Evolutionary conservation across 768 basidiomycete species (phyloP).

Genomic region (Atractiella rhizophila): DNA sequence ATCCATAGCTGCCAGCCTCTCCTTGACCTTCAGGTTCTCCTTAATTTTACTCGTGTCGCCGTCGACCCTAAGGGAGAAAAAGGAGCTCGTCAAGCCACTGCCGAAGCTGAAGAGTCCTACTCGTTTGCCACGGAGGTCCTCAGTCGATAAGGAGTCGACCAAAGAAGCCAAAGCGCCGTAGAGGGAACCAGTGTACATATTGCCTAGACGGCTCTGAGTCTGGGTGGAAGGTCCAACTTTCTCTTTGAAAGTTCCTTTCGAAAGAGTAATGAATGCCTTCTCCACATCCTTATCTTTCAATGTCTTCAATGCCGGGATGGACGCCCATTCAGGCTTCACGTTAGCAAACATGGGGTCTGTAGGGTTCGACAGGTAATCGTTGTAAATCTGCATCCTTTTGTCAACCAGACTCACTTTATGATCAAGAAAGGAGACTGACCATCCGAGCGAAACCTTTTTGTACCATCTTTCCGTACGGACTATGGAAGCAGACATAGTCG

Average conservation of each 20-base stretch:
- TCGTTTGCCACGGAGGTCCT: constrained; percentile 51
- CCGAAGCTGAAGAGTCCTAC: constrained; percentile 92
- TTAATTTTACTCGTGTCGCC: constrained; percentile 63
- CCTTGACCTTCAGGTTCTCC: constrained; percentile 52
- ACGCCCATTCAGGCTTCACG: constrained; percentile 40
- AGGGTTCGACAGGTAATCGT: constrained; percentile 71
- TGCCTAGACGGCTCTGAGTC: constrained; percentile 71
- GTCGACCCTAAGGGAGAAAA: constrained; percentile 68
- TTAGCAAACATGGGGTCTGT: constrained; percentile 33
- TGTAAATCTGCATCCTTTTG: constrained; percentile 29
- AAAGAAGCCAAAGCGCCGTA: constrained; percentile 83
- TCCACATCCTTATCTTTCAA: constrained; percentile 86
- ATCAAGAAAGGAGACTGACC: constrained; percentile 18
- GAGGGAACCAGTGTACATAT: constrained; percentile 94
- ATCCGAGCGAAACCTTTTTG: constrained; percentile 89
- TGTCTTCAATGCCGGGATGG: constrained; percentile 39
- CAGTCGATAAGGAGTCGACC: constrained; percentile 43
- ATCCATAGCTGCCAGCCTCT: constrained; percentile 56
- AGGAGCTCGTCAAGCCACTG: constrained; percentile 75
- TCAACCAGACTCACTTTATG: neutral
- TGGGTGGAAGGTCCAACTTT: constrained; percentile 61
- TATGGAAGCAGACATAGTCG: constrained; percentile 89
- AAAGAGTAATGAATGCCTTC: constrained; percentile 66
- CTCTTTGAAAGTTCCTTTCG: constrained; percentile 45
- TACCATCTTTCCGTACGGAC: constrained; percentile 94